Conservation (phyloP, 2,329 filamentous ascomycete genomes). For the Cordyceps tenuipes region DNA sequence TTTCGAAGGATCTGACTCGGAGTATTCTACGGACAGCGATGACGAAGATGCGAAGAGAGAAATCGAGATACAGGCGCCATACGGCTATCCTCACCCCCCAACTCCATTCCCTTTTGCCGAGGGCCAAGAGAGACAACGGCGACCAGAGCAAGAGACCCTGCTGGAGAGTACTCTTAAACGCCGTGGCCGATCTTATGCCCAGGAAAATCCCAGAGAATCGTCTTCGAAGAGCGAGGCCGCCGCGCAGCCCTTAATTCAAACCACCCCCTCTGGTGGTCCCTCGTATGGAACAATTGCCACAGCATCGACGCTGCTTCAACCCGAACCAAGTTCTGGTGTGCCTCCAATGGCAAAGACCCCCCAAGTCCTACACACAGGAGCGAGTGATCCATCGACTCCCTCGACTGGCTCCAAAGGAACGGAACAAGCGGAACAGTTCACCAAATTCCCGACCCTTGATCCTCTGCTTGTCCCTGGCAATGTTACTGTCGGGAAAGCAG, state of each 20-base stretch:
- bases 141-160: background rate
- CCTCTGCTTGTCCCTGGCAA: background rate
- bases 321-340: background rate
- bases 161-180: background rate
- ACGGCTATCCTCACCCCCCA: conserved; percentile 3
- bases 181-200: conserved; percentile 1
- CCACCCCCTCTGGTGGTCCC: background rate
- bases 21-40: conserved; percentile 25
- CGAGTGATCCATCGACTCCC: background rate
- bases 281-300: conserved; percentile 10
- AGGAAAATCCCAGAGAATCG: background rate
- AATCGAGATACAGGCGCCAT: conserved; percentile 19
- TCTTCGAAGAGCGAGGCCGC: background rate
- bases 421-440: background rate
- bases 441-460: background rate
- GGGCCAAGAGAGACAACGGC: background rate
- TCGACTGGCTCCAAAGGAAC: background rate
- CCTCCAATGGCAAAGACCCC: background rate
- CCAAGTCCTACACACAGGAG: conserved; percentile 11
- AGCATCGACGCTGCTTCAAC: background rate
- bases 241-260: background rate
- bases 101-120: background rate
- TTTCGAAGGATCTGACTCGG: conserved; percentile 33
- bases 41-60: conserved; percentile 23
- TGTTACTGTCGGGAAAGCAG: background rate